Evolutionary conservation across 2,329 filamentous ascomycete species (phyloP).

Genomic region (Calonectria montana): DNA sequence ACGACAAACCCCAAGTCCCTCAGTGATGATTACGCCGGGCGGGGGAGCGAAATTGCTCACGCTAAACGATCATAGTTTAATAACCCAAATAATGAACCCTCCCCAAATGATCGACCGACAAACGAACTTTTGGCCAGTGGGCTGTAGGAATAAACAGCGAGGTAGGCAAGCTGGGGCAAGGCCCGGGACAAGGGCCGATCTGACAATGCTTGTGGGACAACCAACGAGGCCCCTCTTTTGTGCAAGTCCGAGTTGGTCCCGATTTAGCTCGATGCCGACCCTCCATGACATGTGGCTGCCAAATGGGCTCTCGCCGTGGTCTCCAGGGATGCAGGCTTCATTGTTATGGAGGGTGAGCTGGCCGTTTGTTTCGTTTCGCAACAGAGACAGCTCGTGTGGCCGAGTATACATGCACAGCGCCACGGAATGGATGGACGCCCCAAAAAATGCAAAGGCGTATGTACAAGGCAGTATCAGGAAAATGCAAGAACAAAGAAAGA

Average conservation of each 20-base stretch:
- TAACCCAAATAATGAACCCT: constrained; percentile 3
- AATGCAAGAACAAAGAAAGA: constrained; percentile 23
- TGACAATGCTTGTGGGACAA: constrained; percentile 18
- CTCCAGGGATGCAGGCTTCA: constrained; percentile 13
- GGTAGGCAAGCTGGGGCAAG: background rate
- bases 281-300: constrained; percentile 29
- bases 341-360: constrained; percentile 32
- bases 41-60: constrained; percentile 5
- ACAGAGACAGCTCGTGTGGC: constrained; percentile 28
- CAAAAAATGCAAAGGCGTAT: background rate
- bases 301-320: constrained; percentile 24
- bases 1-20: background rate
- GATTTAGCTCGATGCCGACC: constrained; percentile 33
- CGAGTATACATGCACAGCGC: constrained; percentile 4
- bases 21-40: background rate
- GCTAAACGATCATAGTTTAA: background rate
- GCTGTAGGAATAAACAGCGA: constrained; percentile 19
- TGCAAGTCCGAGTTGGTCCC: constrained; percentile 29
- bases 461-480: background rate
- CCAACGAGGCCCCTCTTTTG: constrained; percentile 14
- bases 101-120: background rate
- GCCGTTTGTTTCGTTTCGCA: constrained; percentile 35
- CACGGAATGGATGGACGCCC: constrained; percentile 5
- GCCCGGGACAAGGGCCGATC: constrained; percentile 20
- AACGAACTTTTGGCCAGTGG: constrained; percentile 9